These are phyloP conservation scores for Trichoderma afroharzianum DNA, from an alignment of 2,329 filamentous ascomycete genomes.

Conservation along the genomic window DNA sequence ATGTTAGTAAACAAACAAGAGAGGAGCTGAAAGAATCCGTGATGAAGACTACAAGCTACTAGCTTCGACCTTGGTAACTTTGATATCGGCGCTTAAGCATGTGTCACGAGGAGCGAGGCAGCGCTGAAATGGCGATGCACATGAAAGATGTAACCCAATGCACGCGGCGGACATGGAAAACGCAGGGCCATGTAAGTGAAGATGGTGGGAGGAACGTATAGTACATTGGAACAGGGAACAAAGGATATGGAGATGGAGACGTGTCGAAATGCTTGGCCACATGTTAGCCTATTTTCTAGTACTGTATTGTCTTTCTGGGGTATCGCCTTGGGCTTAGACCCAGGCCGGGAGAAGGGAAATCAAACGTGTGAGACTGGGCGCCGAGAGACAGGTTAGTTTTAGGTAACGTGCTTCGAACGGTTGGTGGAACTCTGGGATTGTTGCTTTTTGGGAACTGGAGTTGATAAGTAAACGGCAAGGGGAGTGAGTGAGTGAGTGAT, in stretches of 20 bases:
- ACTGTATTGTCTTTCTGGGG: background rate
- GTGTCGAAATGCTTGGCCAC: background rate
- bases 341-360: conserved; percentile 14
- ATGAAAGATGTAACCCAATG: conserved; percentile 9
- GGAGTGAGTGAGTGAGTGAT: background rate
- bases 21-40: background rate
- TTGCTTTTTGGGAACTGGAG: background rate
- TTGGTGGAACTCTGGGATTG: conserved; percentile 7
- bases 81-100: background rate
- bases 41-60: background rate
- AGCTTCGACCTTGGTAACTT: background rate
- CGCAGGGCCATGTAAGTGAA: background rate
- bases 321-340: background rate
- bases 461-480: background rate
- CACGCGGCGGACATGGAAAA: conserved; percentile 7
- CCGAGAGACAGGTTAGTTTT: background rate
- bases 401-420: background rate
- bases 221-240: background rate
- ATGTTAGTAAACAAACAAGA: background rate
- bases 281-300: background rate
- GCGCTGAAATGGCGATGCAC: background rate
- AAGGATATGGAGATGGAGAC: background rate
- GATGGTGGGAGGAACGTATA: background rate
- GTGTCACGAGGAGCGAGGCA: background rate
- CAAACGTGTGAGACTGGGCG: conserved; percentile 16